Base-by-base conservation (phyloP, 805 yeast species). In the Saturnispora gosingensis region DNA sequence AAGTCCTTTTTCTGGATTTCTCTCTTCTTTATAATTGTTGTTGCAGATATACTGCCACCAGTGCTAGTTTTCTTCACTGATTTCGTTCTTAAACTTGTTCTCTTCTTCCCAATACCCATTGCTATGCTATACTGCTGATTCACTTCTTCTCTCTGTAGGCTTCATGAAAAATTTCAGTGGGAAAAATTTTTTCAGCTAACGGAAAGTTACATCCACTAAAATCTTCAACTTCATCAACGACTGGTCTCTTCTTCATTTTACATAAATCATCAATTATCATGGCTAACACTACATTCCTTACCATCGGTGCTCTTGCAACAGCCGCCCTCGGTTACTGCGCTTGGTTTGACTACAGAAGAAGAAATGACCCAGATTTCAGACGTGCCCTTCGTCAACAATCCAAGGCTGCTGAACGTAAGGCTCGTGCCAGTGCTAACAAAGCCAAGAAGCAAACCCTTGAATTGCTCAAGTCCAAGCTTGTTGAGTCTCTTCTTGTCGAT, bases 311-410 rank as follows among this genome's bases (percentile, higher is more conserved):
- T 16, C 45, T 66, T 40, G 68, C 75, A 32, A 70, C 82, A 28
- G 81, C 84, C 36, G 65, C 76, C 16, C 67, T 81, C 46, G 88
- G 86, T 16, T 91, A 93, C 71, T 87, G 91, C 52, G 72, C 81
- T 38, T 93, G 88, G 73, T 95, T 95, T 64, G 99, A 93, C 72
- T 86, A 89, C 75, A 77, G 78, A 70, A 88, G 99, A 72, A 86
- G 98, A 72, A 75, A 76, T 69, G 81, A 85, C 53, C 68, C 85
- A 20, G 85, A 80, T 53, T 95, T 93, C 77, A 86, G 99, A 75
- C 82, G 78, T 62, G 66, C 77, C 45, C 76, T 93, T 62, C 80
- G 79, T 63, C 81, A 79, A 67, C 76, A 77, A 63, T 77, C 82
- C 53, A 77, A 76, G 62, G 74, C 77, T 61, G 85, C 84, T 59